These are phyloP conservation scores for Phaeotremella fagi DNA, from an alignment of 768 basidiomycete species.

Conservation along the genomic window DNA sequence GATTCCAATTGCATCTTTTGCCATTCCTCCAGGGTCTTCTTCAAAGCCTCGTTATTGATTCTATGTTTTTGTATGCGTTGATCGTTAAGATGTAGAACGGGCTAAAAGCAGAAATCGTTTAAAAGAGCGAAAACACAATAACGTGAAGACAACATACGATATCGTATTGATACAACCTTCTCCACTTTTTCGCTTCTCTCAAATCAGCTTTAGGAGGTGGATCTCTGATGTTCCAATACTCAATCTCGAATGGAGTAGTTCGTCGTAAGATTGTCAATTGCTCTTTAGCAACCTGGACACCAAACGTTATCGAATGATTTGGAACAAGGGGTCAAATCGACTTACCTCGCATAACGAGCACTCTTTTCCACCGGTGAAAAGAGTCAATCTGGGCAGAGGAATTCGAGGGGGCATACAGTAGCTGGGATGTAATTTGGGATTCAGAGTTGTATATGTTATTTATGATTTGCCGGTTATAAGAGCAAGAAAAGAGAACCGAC, in stretches of 20 bases:
- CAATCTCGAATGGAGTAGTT: slow-evolving; percentile 38
- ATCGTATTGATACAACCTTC: slow-evolving; percentile 44
- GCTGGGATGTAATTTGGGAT: too few relatives aligned
- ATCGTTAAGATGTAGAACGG: slow-evolving; percentile 43
- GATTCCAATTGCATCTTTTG: slow-evolving; percentile 4
- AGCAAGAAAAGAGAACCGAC: too few relatives aligned
- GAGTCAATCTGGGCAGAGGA: slow-evolving; percentile 37
- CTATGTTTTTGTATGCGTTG: slow-evolving; percentile 43
- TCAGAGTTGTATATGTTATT: background rate
- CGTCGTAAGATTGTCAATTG: slow-evolving; percentile 35
- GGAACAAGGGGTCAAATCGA: too few relatives aligned
- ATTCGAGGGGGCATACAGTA: slow-evolving; percentile 29
- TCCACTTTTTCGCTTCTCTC: slow-evolving; percentile 39
- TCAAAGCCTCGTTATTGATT: slow-evolving; percentile 29
- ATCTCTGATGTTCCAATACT: slow-evolving; percentile 41
- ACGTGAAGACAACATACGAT: slow-evolving; percentile 30
- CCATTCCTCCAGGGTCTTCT: slow-evolving; percentile 35
- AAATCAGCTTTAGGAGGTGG: slow-evolving; percentile 32
- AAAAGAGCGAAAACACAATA: background rate
- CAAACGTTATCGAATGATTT: background rate
- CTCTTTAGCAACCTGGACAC: slow-evolving; percentile 35
- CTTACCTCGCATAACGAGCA: slow-evolving; percentile 47
- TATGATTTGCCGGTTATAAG: background rate
- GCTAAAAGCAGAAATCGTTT: slow-evolving; percentile 20
- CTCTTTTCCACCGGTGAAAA: slow-evolving; percentile 47